Evolutionary conservation across 805 yeast genomes (phyloP), one percentile per base, ranked within the genome.

Genomic region (Candida manassasensis): DNA sequence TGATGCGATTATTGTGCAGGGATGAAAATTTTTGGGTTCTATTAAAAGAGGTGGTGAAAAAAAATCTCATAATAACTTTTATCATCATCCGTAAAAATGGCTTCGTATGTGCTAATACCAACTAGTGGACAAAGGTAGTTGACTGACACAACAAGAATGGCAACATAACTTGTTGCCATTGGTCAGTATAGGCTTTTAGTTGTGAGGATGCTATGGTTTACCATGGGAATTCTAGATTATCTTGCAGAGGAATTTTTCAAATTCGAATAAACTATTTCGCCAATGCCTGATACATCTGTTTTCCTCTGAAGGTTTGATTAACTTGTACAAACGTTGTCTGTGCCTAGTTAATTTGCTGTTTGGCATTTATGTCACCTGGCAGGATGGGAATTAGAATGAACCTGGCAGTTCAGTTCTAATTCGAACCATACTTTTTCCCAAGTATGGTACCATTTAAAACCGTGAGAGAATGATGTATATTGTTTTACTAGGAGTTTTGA

Each of bases 261-360:
- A 48, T 50, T 43, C 50, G 43, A 38, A 21, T 42, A 45, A 50
- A 40, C 53, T 52, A 36, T 13, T 31, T 19, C n/a, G 67, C 67
- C 63, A 45, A 61, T 61, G 67, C 66, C 62, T 60, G 67, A 60
- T 59, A 55, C 40, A 57, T 61, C 67, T 61, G 67, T 55, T 60
- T 60, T 61, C 67, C 63, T 60, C 66, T 61, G 67, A 50, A 65
- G 49, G 38, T 37, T 39, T 40, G 38, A 29, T 39, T 32, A 32
- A 31, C 24, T 27, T 22, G 32, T 38, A 36, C 32, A 22, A 28
- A 9, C 4, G 12, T 29, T 11, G 13, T 19, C 19, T 6, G 8
- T n/a, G 12, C 19, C 4, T 19, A n/a, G n/a, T 16, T 29, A 16
- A 19, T 19, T 19, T 29, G 21, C 12, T 19, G 27, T 19, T 19